Evolutionary conservation across 345 rosid genomes (phyloP).

Genomic region (Pseudoturritis turrita): DNA sequence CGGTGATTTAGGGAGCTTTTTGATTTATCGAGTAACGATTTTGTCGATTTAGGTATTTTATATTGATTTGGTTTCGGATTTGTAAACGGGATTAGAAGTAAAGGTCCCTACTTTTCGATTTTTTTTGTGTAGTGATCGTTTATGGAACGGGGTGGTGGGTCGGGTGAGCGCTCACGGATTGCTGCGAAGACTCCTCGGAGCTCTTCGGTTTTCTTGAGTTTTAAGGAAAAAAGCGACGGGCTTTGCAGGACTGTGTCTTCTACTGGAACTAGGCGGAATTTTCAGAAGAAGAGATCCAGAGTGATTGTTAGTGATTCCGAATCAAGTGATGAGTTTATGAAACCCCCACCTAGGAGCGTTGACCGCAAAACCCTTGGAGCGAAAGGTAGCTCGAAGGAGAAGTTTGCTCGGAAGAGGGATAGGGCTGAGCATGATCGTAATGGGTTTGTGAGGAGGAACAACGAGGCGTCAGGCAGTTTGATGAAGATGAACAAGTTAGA

Average conservation of each 20-base stretch:
- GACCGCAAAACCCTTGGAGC: constrained; percentile 44
- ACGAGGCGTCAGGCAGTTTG: constrained; percentile 34
- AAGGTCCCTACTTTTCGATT: constrained; percentile 34
- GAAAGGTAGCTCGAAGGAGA: constrained; percentile 45
- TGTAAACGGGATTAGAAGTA: constrained; percentile 29
- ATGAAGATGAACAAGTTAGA: constrained; percentile 63
- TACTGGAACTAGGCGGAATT: constrained; percentile 37
- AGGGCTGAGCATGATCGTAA: constrained; percentile 37
- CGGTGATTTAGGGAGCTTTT: constrained; percentile 29
- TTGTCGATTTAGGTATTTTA: constrained; percentile 13
- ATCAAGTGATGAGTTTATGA: constrained; percentile 62
- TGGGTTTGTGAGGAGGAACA: constrained; percentile 43
- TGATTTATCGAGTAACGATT: constrained; percentile 16
- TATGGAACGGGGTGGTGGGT: constrained; percentile 79
- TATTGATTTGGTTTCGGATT: neutral
- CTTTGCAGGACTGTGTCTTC: constrained; percentile 39
- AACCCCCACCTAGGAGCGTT: constrained; percentile 44
- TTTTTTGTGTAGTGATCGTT: constrained; percentile 24
- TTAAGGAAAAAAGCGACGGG: constrained; percentile 55
- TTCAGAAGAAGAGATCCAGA: constrained; percentile 64
- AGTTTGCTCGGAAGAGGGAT: constrained; percentile 47
- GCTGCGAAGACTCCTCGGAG: constrained; percentile 52
- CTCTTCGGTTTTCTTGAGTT: constrained; percentile 66
- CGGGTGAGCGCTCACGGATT: constrained; percentile 58
- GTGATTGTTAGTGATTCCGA: constrained; percentile 60